Evolutionary conservation across 345 rosid genomes (phyloP).

Genomic region (Syzygium grande): DNA sequence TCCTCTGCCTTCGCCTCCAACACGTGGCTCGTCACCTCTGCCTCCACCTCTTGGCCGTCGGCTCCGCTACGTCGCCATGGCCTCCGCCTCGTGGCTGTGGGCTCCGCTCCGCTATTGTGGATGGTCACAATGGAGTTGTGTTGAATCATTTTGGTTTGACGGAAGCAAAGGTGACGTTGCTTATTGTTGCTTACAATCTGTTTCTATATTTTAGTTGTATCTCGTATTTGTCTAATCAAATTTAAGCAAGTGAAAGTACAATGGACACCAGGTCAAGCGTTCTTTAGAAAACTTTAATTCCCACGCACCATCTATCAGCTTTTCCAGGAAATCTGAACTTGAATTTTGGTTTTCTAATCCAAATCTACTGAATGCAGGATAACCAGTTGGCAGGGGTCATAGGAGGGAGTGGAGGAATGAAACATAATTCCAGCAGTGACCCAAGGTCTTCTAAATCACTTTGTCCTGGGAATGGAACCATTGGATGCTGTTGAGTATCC

Average conservation of each 20-base stretch:
- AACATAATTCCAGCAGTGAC: constrained; percentile 72
- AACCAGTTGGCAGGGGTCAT: constrained; percentile 61
- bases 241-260: neutral
- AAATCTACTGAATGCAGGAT: constrained; percentile 29
- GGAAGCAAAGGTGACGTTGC: too few species aligned
- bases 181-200: too few species aligned
- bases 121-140: too few species aligned
- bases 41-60: too few species aligned
- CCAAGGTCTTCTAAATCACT: constrained; percentile 75
- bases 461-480: constrained; percentile 70
- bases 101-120: too few species aligned
- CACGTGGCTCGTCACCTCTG: too few species aligned
- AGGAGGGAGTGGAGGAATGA: constrained; percentile 86
- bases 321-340: neutral
- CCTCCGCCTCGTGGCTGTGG: too few species aligned
- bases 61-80: too few species aligned
- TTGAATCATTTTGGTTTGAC: too few species aligned
- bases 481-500: constrained; percentile 67
- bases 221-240: neutral
- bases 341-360: neutral
- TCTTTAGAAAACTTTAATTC: neutral
- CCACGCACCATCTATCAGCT: neutral
- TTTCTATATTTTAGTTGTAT: neutral
- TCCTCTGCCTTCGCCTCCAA: too few species aligned
- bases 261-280: neutral